Evolutionary conservation across 805 yeast genomes (phyloP).

Genomic region (Candida jianshihensis): DNA sequence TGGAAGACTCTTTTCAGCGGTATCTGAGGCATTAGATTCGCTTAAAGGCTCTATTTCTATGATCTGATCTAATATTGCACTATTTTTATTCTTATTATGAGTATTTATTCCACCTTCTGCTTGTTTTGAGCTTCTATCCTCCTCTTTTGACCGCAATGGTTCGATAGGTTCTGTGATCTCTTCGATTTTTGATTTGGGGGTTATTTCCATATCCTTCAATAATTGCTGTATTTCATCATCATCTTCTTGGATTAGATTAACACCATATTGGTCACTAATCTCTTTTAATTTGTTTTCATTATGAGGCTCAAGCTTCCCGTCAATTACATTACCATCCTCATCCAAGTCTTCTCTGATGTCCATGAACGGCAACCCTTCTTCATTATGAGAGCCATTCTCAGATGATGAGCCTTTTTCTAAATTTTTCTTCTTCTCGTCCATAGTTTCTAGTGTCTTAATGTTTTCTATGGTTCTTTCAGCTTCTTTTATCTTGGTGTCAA

Average conservation of each 20-base stretch:
- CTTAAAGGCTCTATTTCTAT: not conserved
- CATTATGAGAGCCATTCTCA: slow-evolving; percentile 20
- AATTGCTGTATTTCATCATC: slow-evolving; percentile 26
- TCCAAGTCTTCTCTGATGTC: slow-evolving; percentile 82
- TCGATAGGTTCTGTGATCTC: not conserved
- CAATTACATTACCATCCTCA: slow-evolving; percentile 68
- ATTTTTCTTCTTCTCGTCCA: slow-evolving; percentile 1
- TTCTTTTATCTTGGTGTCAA: slow-evolving; percentile 32
- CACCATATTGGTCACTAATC: slow-evolving; percentile 15
- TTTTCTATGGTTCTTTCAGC: slow-evolving; percentile 29
- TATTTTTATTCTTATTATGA: not conserved
- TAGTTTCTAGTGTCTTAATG: slow-evolving; percentile 19
- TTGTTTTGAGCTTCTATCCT: too few species aligned
- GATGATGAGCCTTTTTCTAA: not conserved
- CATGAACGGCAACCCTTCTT: slow-evolving; percentile 57
- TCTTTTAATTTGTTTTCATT: slow-evolving; percentile 18
- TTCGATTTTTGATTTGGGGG: slow-evolving; percentile 6
- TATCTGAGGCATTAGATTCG: not conserved
- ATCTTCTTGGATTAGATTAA: slow-evolving; percentile 3
- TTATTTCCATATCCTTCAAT: slow-evolving; percentile 20
- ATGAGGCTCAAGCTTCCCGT: slow-evolving; percentile 36
- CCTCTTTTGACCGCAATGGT: not conserved
- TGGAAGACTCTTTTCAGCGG: not conserved
- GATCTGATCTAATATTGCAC: not conserved
- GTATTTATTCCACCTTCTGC: slow-evolving; percentile 3